phyloP scores from a whole-genome alignment of 2,329 filamentous ascomycete genomes.

The Fusarium euwallaceae region DNA sequence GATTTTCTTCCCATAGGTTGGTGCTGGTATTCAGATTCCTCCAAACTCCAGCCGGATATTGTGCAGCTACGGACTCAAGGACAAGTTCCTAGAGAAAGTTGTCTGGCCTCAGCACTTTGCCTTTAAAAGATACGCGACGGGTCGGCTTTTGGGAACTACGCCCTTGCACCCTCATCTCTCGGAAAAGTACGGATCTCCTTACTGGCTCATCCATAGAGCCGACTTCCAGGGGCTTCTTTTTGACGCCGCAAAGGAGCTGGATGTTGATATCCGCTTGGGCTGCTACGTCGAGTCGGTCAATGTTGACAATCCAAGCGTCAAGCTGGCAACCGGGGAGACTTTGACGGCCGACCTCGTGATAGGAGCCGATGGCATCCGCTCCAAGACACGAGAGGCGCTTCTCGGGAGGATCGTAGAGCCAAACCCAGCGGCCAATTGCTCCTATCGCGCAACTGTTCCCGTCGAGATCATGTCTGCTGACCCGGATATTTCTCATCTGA shows the following conservation, averaged over 20 bases:
- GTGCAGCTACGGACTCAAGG: background rate
- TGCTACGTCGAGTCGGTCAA: background rate
- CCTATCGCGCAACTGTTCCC: slow-evolving; percentile 8
- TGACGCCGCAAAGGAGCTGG: background rate
- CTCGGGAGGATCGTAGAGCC: background rate
- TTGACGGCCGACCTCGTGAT: background rate
- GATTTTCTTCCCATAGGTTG: background rate
- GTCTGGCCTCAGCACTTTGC: background rate
- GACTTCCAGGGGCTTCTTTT: background rate
- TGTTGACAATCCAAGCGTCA: background rate
- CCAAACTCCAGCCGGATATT: background rate
- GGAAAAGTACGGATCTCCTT: slow-evolving; percentile 3
- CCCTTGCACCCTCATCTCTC: slow-evolving; percentile 8
- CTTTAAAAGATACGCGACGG: background rate
- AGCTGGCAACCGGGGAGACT: background rate
- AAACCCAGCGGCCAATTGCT: slow-evolving; percentile 2
- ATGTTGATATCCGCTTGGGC: background rate
- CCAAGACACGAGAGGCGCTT: background rate
- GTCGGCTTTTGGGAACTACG: slow-evolving; percentile 1
- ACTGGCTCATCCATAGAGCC: slow-evolving; percentile 12
- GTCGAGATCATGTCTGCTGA: slow-evolving; percentile 2
- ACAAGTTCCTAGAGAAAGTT: background rate
- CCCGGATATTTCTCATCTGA: background rate
- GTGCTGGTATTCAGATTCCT: background rate
- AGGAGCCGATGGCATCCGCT: background rate